phyloP scores from a whole-genome alignment of 768 basidiomycete genomes.

The Termitomyces sp. region DNA sequence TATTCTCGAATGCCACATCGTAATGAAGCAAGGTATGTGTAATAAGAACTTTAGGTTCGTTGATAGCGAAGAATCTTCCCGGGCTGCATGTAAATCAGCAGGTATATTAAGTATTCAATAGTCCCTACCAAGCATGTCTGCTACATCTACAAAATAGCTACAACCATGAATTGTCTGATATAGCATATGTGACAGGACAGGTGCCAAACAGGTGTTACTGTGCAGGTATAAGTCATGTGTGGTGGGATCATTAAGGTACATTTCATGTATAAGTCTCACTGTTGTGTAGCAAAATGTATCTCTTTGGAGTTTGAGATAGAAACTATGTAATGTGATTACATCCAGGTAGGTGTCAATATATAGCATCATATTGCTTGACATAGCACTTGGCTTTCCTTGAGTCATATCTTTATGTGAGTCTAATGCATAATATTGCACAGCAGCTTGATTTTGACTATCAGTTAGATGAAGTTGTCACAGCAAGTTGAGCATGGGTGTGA shows the following conservation, averaged over 20 bases:
- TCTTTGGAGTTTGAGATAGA: neutral
- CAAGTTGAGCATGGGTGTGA: no score
- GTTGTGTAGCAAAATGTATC: neutral
- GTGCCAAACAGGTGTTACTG: neutral
- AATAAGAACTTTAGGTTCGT: conserved; percentile 31
- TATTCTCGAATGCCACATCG: conserved; percentile 23
- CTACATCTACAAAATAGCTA: neutral
- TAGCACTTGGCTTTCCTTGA: neutral
- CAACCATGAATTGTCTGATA: neutral
- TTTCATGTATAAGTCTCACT: neutral
- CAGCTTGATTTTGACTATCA: no score
- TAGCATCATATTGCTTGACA: neutral
- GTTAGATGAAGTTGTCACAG: no score
- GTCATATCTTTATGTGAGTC: no score
- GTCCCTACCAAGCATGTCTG: conserved; percentile 6
- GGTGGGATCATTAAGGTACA: neutral
- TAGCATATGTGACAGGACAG: neutral
- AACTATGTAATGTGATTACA: neutral
- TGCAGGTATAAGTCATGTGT: neutral
- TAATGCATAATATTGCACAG: no score
- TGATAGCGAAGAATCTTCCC: conserved; percentile 36
- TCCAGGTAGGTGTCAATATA: neutral
- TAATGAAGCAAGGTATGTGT: conserved; percentile 30
- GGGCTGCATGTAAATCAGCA: conserved; percentile 18
- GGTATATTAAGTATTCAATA: neutral